phyloP scores from a whole-genome alignment of 1,284 basidiomycete species.

The Caloboletus inedulis region DNA sequence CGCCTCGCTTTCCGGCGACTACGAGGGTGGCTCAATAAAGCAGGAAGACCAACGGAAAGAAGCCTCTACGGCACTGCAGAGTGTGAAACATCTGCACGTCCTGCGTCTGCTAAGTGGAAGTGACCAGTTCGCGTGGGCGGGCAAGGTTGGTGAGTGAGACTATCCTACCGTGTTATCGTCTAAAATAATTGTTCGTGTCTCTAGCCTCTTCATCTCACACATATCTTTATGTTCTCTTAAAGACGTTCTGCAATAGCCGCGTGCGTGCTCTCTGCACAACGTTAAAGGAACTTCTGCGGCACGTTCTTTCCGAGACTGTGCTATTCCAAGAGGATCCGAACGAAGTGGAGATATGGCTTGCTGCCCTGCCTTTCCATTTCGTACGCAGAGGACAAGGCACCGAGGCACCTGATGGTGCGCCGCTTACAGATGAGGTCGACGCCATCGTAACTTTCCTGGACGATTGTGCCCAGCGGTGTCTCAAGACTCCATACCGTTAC shows the following conservation, averaged over 20 bases:
- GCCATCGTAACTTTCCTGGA: slow-evolving; percentile 76
- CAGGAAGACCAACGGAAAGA: slow-evolving; percentile 10
- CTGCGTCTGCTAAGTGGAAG: slow-evolving; percentile 69
- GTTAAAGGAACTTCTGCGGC: slow-evolving; percentile 55
- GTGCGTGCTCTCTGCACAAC: slow-evolving; percentile 53
- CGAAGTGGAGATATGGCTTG: slow-evolving; percentile 78
- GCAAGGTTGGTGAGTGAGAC: slow-evolving; percentile 58
- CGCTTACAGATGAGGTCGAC: slow-evolving; percentile 56
- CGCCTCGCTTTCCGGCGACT: slow-evolving; percentile 19
- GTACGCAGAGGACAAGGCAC: slow-evolving; percentile 36
- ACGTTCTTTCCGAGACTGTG: slow-evolving; percentile 65
- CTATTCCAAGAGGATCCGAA: slow-evolving; percentile 79
- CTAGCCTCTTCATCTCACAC: slow-evolving; percentile 47
- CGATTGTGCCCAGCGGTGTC: slow-evolving; percentile 80
- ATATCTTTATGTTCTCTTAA: slow-evolving; percentile 67
- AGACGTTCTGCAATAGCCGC: slow-evolving; percentile 50
- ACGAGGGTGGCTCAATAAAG: not conserved
- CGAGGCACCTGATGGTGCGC: slow-evolving; percentile 49
- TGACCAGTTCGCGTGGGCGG: slow-evolving; percentile 75
- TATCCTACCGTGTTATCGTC: slow-evolving; percentile 1
- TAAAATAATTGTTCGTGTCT: not conserved
- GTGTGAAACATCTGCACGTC: slow-evolving; percentile 73
- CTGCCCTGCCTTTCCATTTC: slow-evolving; percentile 44
- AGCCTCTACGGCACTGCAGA: slow-evolving; percentile 44
- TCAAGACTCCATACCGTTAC: slow-evolving; percentile 86